These are phyloP conservation scores for Angophora floribunda DNA, from an alignment of 345 rosid species.

Conservation along the genomic window DNA sequence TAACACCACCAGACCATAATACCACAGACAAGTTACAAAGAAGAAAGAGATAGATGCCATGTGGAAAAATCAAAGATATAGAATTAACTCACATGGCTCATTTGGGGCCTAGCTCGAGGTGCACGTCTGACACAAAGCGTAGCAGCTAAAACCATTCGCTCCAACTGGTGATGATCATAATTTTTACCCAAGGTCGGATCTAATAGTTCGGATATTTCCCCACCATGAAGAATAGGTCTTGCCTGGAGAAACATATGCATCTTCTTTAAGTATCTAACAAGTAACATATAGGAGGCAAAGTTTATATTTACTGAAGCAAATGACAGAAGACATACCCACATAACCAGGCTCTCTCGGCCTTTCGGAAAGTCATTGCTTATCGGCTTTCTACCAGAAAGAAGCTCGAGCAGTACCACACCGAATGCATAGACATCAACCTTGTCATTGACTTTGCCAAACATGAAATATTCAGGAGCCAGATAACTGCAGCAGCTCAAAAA, in stretches of 20 bases:
- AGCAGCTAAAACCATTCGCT: slow-evolving; percentile 82
- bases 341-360: slow-evolving; percentile 82
- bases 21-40: not conserved
- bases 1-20: not conserved
- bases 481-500: slow-evolving; percentile 41
- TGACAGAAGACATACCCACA: slow-evolving; percentile 67
- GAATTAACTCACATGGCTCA: slow-evolving; percentile 47
- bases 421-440: slow-evolving; percentile 91
- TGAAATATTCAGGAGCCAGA: slow-evolving; percentile 96
- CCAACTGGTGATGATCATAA: slow-evolving; percentile 34
- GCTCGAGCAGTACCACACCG: slow-evolving; percentile 95
- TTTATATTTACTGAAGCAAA: not conserved
- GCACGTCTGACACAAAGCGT: slow-evolving; percentile 67
- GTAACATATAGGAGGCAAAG: no score
- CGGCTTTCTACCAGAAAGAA: slow-evolving; percentile 84
- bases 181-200: slow-evolving; percentile 40
- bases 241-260: slow-evolving; percentile 36
- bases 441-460: slow-evolving; percentile 86
- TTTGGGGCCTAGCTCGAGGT: slow-evolving; percentile 67
- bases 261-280: not conserved
- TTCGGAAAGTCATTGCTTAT: slow-evolving; percentile 54
- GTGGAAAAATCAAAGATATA: not conserved
- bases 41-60: not conserved
- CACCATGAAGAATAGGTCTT: slow-evolving; percentile 56
- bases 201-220: slow-evolving; percentile 50